Evolutionary conservation across 345 rosid species (phyloP), one percentile per base, ranked within the genome.

Genomic region (Ailanthus altissimus): DNA sequence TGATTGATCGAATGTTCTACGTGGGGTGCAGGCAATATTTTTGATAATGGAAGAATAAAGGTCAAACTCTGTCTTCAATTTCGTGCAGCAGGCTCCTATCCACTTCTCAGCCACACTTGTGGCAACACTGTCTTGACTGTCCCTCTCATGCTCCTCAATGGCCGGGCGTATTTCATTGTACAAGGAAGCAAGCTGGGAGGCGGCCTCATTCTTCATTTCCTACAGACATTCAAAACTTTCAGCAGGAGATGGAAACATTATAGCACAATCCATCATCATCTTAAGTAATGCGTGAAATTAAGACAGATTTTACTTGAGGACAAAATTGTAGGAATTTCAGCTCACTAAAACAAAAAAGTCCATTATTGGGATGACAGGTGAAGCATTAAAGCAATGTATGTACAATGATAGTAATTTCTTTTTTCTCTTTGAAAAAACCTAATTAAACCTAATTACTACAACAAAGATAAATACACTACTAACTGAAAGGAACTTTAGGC

Each of bases 51-150:
- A 84, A 60, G 92, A 90, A 82, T 93, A 83, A 25, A 96, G 91
- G 84, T 93, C 90, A 68, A 96, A 96, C 87, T 96, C 97, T 9
- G 92, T 89, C 87, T 90, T 96, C 75, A 93, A 82, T 74, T 92
- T 92, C 46, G 68, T 8, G 79, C 98, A 93, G 87, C 93, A 83
- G 42, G 93, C 97, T 84, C 90, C 88, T 38, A 96, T 93, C 99
- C 99, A 96, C 79, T 92, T 93, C 89, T 96, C 99, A 2, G 97
- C 99, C 62, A 96, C 94, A 54, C 93, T 89, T 45, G 99, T 93
- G 3, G 99, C 92, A 43, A 92, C 94, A 75, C 88, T 87, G 76
- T 93, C 99, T 81, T 96, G 97, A 86, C 80, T 96, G 78, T 96
- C 99, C 87, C 97, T 91, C 78, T 92, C 99, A 50, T 93, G 95